Base-by-base conservation (phyloP, 31 red algal species). In the Odonthalia washingtoniensis region DNA sequence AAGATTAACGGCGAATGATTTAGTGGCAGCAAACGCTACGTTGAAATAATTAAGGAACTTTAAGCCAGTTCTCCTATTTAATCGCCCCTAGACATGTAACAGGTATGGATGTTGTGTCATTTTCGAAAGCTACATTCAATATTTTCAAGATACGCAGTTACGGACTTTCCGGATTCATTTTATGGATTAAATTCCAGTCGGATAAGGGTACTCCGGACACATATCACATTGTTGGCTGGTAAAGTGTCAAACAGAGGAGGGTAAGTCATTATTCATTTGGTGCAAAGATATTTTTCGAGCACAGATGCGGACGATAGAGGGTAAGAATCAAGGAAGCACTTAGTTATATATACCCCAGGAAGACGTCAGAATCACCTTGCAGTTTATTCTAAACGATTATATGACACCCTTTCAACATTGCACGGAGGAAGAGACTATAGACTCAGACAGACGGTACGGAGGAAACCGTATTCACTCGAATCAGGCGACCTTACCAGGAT, bases 161-260 rank as follows among this genome's bases (percentile, higher is more conserved):
- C 21, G 76, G 76, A 62, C 76, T 60, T 21, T 60, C 76, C 4
- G 76, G 76, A 34, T 62, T 80, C 57, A 63, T 80, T 2, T 57
- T 9, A 32, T 9, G 49, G 12, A 9, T 57, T 21, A 14, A 21
- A 57, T 14, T 57, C 21, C 49, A 21, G 9, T 57, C 49, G 12
- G 49, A 57, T 14, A 21, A 57, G 49, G 21, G 21, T 14, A 57
- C 9, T 14, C 49, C 9, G 49, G n/a, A n/a, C n/a, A n/a, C n/a
- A n/a, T 57, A 57, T 21, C 49, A 57, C 21, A 9, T 21, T 21
- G 21, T 57, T 21, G 49, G 21, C 21, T 57, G 49, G 49, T 14
- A 9, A 57, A 57, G 49, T 21, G 9, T 12, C 12, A 35, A 61
- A 57, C 1, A 43, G 49, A 32, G 49, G 21, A 14, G 49, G 49